phyloP scores from a whole-genome alignment of 2,329 filamentous ascomycete species.

The Metarhizium guizhouense region DNA sequence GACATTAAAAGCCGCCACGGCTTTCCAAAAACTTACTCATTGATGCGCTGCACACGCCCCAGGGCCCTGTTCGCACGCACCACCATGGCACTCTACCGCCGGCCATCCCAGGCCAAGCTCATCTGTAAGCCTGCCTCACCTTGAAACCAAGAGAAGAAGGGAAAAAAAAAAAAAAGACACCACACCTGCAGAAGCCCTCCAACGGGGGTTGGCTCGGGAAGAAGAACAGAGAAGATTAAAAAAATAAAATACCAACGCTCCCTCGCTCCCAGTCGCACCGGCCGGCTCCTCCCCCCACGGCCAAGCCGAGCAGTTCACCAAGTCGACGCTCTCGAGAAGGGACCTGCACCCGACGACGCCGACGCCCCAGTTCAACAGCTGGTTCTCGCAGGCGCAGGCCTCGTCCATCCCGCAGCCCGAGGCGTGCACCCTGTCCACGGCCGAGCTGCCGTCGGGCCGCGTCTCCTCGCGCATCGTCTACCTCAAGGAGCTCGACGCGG shows the following conservation, averaged over 20 bases:
- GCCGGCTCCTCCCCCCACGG: constrained; percentile 45
- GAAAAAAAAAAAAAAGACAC: background rate
- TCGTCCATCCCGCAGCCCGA: constrained; percentile 66
- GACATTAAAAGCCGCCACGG: background rate
- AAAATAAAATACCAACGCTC: background rate
- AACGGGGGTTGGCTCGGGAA: background rate
- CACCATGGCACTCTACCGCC: constrained; percentile 36
- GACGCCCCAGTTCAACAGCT: constrained; percentile 76
- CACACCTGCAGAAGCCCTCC: no score
- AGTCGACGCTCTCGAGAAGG: constrained; percentile 46
- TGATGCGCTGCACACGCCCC: constrained; percentile 14
- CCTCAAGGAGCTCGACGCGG: constrained; percentile 81
- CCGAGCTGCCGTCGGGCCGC: constrained; percentile 70
- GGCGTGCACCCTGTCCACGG: constrained; percentile 80
- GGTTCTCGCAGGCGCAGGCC: constrained; percentile 69
- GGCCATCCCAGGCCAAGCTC: constrained; percentile 26
- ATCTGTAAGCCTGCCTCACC: constrained; percentile 31
- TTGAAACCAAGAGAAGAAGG: background rate
- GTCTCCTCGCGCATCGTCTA: constrained; percentile 85
- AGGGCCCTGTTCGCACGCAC: constrained; percentile 14
- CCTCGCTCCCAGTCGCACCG: constrained; percentile 45
- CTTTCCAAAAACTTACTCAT: background rate
- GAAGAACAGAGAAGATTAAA: background rate
- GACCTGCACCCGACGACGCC: constrained; percentile 57
- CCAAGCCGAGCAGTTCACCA: constrained; percentile 69